Percentiles rank a stretch among this genome's conserved stretches.
Conservation (phyloP, 2,329 filamentous ascomycete genomes). For the Kalaharituber pfeilii region DNA sequence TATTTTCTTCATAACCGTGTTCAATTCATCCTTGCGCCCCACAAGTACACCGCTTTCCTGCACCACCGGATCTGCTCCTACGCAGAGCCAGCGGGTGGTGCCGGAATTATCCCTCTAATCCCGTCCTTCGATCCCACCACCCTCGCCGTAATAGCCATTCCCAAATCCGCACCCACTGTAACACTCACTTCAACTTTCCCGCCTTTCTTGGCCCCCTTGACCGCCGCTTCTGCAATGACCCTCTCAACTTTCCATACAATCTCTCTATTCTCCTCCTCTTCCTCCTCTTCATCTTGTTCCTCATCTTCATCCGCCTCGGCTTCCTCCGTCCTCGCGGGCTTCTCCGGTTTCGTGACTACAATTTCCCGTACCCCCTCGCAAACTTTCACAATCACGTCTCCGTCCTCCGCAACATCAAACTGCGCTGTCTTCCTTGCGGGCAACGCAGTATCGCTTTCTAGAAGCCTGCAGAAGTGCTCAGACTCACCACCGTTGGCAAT, state of each 20-base stretch:
- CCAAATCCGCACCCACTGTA: conserved; percentile 65
- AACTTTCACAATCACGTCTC: conserved; percentile 74
- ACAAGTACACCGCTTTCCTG: too few species aligned
- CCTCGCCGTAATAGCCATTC: conserved; percentile 60
- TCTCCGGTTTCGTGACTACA: conserved; percentile 74
- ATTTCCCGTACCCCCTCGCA: conserved; percentile 81
- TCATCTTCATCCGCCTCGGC: conserved; percentile 40
- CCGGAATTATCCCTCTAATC: conserved; percentile 38
- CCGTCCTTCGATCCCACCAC: conserved; percentile 80
- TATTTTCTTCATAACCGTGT: too few species aligned
- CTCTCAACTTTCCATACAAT: conserved; percentile 82
- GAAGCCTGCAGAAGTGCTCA: conserved; percentile 61
- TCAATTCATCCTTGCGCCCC: too few species aligned
- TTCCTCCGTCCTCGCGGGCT: conserved; percentile 42
- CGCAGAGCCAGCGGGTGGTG: too few species aligned
- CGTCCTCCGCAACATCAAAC: conserved; percentile 56
- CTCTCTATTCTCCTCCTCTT: conserved; percentile 72
- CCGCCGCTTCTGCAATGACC: conserved; percentile 65
- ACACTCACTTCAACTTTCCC: conserved; percentile 87
- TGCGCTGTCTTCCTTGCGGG: conserved; percentile 73
- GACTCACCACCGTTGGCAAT: conserved; percentile 39
- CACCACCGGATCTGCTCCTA: too few species aligned
- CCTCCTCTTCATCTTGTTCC: conserved; percentile 42
- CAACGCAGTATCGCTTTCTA: conserved; percentile 72
- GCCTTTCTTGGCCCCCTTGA: conserved; percentile 71